Percentiles rank a stretch among this genome's conserved stretches.
phyloP scores from a whole-genome alignment of 2,329 filamentous ascomycete genomes.

The Penicillium paneum region DNA sequence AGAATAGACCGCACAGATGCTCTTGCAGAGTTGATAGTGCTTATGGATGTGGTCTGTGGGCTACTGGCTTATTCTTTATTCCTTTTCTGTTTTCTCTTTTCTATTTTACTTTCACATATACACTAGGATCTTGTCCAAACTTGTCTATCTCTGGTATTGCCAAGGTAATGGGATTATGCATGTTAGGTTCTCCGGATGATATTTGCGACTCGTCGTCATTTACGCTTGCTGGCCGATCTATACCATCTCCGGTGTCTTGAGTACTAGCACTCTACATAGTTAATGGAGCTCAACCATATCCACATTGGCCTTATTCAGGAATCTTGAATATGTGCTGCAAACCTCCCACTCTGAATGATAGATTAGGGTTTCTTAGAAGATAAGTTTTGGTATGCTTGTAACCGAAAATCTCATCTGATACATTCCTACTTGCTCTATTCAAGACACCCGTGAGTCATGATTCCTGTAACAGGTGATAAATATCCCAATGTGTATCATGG shows the following conservation, averaged over 20 bases:
- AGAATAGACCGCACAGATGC: slow-evolving; percentile 10
- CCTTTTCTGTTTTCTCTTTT: neutral
- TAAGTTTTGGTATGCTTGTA: slow-evolving; percentile 18
- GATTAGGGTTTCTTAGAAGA: slow-evolving; percentile 16
- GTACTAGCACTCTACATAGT: slow-evolving; percentile 12
- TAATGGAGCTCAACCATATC: slow-evolving; percentile 15
- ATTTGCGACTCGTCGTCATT: slow-evolving; percentile 7
- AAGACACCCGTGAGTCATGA: slow-evolving; percentile 23
- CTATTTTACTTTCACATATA: neutral
- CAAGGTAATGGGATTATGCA: slow-evolving; percentile 4
- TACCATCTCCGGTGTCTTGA: slow-evolving; percentile 10
- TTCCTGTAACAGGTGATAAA: slow-evolving; percentile 24
- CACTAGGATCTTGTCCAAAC: neutral
- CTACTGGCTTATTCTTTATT: neutral
- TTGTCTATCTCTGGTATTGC: neutral
- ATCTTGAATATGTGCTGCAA: slow-evolving; percentile 10
- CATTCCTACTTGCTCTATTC: slow-evolving; percentile 20
- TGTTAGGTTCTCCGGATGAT: slow-evolving; percentile 13
- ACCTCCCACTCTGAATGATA: slow-evolving; percentile 3
- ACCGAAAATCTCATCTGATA: slow-evolving; percentile 26
- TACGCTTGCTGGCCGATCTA: slow-evolving; percentile 14
- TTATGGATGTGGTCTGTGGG: slow-evolving; percentile 9
- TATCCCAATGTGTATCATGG: slow-evolving; percentile 22
- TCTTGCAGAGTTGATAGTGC: slow-evolving; percentile 12
- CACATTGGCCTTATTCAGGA: slow-evolving; percentile 20